Conservation (phyloP, 768 basidiomycete genomes). For the Vararia minispora region DNA sequence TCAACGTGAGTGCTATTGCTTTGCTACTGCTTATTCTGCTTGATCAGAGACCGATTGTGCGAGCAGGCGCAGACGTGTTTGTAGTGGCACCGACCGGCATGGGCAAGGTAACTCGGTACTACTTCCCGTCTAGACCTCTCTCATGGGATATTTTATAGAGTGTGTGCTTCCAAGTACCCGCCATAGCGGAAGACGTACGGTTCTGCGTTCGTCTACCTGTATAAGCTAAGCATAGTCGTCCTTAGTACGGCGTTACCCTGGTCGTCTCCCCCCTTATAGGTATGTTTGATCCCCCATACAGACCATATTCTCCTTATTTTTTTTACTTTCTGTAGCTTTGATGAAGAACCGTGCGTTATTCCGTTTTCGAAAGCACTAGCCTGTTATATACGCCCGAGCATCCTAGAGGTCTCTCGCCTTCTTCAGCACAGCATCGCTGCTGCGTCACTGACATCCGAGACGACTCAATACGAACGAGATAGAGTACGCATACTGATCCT, state of each 20-base stretch:
- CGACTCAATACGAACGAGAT: slow-evolving; percentile 37
- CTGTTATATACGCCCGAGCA: neutral
- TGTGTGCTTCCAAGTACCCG: slow-evolving; percentile 79
- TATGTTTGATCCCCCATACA: no score
- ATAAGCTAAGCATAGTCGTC: neutral
- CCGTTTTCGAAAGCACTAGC: neutral
- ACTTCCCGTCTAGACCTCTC: neutral
- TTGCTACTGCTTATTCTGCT: no score
- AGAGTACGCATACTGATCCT: slow-evolving; percentile 27
- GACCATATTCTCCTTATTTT: neutral
- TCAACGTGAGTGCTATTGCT: slow-evolving; percentile 28
- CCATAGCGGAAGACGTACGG: slow-evolving; percentile 47
- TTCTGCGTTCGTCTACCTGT: neutral
- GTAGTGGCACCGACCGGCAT: slow-evolving; percentile 82
- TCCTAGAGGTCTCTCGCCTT: slow-evolving; percentile 52
- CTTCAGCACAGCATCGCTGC: slow-evolving; percentile 44
- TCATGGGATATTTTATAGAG: slow-evolving; percentile 33
- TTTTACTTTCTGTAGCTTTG: slow-evolving; percentile 36
- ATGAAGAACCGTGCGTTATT: slow-evolving; percentile 68
- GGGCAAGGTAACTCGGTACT: slow-evolving; percentile 51
- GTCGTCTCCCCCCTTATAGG: slow-evolving; percentile 72
- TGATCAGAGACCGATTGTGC: neutral
- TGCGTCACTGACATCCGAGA: slow-evolving; percentile 59
- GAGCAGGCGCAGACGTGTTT: slow-evolving; percentile 56
- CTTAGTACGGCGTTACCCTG: slow-evolving; percentile 57